A percentile compares a stretch with the other conserved stretches of the same genome.
Evolutionary conservation across 176 grass and related monocot species (phyloP).

Genomic region (Eragrostis nindensis): DNA sequence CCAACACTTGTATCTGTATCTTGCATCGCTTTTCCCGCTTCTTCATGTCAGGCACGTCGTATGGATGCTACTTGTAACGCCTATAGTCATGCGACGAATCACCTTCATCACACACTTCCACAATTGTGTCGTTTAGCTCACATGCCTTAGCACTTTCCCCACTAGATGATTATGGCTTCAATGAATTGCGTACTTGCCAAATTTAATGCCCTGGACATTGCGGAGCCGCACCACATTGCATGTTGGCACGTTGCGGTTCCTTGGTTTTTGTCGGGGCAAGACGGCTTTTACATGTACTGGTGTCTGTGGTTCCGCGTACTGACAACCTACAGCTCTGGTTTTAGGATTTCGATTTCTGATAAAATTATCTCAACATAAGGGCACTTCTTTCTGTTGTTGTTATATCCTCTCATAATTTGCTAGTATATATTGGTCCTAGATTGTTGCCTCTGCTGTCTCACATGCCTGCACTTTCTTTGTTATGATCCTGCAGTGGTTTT

Average conservation of each 20-base stretch:
- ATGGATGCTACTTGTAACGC: not conserved
- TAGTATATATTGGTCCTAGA: slow-evolving; percentile 15
- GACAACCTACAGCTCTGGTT: not conserved
- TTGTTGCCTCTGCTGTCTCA: slow-evolving; percentile 25
- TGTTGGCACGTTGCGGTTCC: not conserved
- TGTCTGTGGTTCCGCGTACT: not conserved
- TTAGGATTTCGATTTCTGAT: slow-evolving; percentile 17
- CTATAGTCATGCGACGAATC: not conserved
- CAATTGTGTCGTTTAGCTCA: not conserved
- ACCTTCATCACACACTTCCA: not conserved
- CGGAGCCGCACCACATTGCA: not conserved
- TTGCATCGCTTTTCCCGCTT: not conserved
- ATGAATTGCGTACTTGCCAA: not conserved
- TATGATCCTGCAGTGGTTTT: slow-evolving; percentile 69
- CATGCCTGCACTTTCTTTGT: not conserved
- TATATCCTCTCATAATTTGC: slow-evolving; percentile 11
- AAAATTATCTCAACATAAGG: not conserved
- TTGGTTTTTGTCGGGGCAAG: not conserved
- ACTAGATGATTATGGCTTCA: not conserved
- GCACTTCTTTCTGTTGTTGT: slow-evolving; percentile 23
- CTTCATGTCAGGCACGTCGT: not conserved
- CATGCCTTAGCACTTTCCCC: not conserved
- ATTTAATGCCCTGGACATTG: not conserved
- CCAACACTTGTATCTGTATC: not conserved
- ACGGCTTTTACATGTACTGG: not conserved